Evolutionary conservation across 768 basidiomycete species (phyloP), one percentile per base, ranked within the genome.

Genomic region (Sistotremastrum suecicum): DNA sequence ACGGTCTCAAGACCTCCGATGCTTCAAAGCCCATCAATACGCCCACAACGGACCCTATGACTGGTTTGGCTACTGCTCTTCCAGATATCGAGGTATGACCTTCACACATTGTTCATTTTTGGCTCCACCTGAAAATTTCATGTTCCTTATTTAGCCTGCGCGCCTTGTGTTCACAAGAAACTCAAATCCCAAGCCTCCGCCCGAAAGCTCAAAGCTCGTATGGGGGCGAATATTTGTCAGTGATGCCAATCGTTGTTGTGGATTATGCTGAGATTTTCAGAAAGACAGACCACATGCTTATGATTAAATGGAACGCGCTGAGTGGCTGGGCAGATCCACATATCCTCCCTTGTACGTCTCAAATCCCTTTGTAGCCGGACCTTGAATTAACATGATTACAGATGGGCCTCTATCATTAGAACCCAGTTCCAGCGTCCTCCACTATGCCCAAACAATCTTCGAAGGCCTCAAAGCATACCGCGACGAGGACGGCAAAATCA

Each of bases 381-480:
- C 39, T 38, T 43, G 30, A 44, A 45, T 34, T 48, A 7, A 20
- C 20, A 20, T 20, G 29, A 5, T 4, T 30, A 2, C 52, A 83
- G 83, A 91, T 59, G 81, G 76, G 3, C 82, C 83, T 5, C 65
- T 91, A 36, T 55, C 65, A 11, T 65, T 91, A 12, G 81, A 88
- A 50, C 89, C 88, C 5, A 84, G 83, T 55, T 72, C 67, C 59
- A 76, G 85, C 48, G 91, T 91, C 12, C 68, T 98, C 48, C 92
- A 98, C 61, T 97, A 98, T 64, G 90, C 90, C 0, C 88, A 90
- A 54, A 75, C 82, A 40, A 69, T 82, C 40, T 94, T 98, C 57
- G 92, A 98, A 60, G 88, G 92, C 11, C 77, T 95, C 76, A 97
- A 97, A 60, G 92, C 92, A 1, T 97, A 94, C 66, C 71, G 80